Percentiles rank a stretch among this genome's conserved stretches.
These are phyloP conservation scores for Chlorella sp. DNA, from an alignment of 139 green algal genomes.

Conservation along the genomic window DNA sequence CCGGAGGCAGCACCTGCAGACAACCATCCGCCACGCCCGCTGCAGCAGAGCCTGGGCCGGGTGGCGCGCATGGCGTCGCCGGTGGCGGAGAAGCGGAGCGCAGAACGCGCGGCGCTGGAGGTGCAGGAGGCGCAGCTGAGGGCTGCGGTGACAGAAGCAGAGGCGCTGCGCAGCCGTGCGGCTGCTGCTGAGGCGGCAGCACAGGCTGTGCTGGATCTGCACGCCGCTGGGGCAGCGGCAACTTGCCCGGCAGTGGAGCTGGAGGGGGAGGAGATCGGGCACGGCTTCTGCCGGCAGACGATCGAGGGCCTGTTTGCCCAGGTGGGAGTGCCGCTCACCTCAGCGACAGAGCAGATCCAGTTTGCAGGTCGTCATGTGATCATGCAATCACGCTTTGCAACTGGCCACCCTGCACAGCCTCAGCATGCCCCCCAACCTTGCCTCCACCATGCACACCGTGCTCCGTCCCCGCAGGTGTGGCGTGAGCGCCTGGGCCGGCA, in stretches of 20 bases:
- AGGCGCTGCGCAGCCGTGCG: background rate
- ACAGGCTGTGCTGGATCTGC: background rate
- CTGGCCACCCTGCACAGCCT: no score
- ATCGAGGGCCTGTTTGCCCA: constrained; percentile 1
- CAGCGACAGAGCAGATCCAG: no score
- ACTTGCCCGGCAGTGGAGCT: background rate
- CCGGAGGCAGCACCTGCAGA: no score
- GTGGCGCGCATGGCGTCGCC: background rate
- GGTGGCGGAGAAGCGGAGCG: background rate
- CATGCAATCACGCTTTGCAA: no score
- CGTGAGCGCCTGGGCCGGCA: constrained; percentile 23
- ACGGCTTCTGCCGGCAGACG: background rate
- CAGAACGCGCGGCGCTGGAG: background rate
- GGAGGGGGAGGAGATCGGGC: background rate
- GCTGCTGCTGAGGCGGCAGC: background rate
- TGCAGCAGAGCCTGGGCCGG: background rate
- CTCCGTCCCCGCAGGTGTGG: background rate
- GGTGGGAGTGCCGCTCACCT: no score
- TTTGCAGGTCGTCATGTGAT: no score
- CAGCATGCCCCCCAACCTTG: no score
- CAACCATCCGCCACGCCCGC: background rate
- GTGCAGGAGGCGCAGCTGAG: background rate
- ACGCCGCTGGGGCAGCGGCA: background rate
- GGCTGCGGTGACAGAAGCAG: background rate
- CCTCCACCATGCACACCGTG: no score